phyloP scores from a whole-genome alignment of 257 asterid species.

The Marsdenia floribunda region DNA sequence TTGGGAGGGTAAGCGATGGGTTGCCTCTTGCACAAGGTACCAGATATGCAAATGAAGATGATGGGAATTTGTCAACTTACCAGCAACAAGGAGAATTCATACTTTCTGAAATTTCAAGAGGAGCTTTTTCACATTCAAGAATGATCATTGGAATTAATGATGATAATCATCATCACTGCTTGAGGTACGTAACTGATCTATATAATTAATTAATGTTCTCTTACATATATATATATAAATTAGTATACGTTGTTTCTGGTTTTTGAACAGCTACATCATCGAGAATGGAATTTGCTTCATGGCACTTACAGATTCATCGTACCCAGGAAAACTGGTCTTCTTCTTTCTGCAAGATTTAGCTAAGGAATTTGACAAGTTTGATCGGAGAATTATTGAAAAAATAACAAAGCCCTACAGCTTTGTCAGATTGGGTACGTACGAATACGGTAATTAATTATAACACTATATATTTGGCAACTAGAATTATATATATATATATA shows the following conservation, averaged over 20 bases:
- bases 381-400: slow-evolving; percentile 23
- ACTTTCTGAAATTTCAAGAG: slow-evolving; percentile 46
- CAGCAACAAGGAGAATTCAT: slow-evolving; percentile 56
- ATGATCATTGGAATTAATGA: slow-evolving; percentile 41
- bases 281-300: slow-evolving; percentile 57
- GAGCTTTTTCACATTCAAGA: slow-evolving; percentile 34
- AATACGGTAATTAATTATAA: no score
- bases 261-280: slow-evolving; percentile 37
- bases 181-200: slow-evolving; percentile 22
- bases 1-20: slow-evolving; percentile 59
- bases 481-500: no score
- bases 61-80: slow-evolving; percentile 28
- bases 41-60: slow-evolving; percentile 34
- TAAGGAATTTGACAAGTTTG: slow-evolving; percentile 37
- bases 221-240: no score
- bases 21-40: slow-evolving; percentile 51
- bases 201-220: no score
- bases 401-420: slow-evolving; percentile 46
- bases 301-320: slow-evolving; percentile 41
- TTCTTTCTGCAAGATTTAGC: slow-evolving; percentile 52
- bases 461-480: no score
- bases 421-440: slow-evolving; percentile 41
- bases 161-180: slow-evolving; percentile 21
- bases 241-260: no score
- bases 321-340: slow-evolving; percentile 52